phyloP scores from a whole-genome alignment of 208 protist genomes.

The Phytomonas sp. region DNA sequence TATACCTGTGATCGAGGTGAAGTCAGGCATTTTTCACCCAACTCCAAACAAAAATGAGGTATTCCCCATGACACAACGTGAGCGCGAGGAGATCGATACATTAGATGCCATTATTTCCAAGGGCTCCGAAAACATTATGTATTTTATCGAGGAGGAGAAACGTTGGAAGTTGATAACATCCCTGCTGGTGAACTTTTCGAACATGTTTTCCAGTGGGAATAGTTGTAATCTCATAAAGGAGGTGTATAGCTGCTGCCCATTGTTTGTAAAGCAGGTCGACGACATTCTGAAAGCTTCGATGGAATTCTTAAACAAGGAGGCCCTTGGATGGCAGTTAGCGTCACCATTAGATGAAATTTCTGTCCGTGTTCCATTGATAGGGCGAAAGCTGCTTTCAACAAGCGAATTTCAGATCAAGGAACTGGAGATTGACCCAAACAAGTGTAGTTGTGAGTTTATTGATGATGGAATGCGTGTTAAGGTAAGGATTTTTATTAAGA shows the following conservation, averaged over 20 bases:
- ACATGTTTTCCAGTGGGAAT: constrained; percentile 32
- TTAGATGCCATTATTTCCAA: too few species aligned
- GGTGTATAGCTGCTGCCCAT: constrained; percentile 27
- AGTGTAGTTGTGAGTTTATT: constrained; percentile 24
- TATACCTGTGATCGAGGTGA: too few species aligned
- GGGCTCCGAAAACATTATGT: constrained; percentile 20
- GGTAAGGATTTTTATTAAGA: constrained; percentile 26
- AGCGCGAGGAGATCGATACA: too few species aligned
- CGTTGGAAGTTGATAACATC: constrained; percentile 24
- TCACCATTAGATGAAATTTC: constrained; percentile 23
- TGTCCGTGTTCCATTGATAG: constrained; percentile 34
- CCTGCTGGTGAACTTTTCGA: constrained; percentile 27
- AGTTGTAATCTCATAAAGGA: constrained; percentile 37
- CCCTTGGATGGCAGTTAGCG: constrained; percentile 19
- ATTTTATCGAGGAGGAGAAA: constrained; percentile 28
- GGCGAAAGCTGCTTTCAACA: constrained; percentile 38
- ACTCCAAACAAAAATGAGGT: too few species aligned
- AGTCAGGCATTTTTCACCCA: too few species aligned
- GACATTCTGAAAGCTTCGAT: constrained; percentile 31
- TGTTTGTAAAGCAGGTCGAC: constrained; percentile 17
- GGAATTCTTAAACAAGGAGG: constrained; percentile 20
- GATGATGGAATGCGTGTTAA: constrained; percentile 29
- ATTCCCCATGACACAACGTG: too few species aligned
- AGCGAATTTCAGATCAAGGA: constrained; percentile 23
- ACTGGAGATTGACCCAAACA: constrained; percentile 29